Conservation (phyloP, 106 monocot genomes). For the Allium cepa region DNA sequence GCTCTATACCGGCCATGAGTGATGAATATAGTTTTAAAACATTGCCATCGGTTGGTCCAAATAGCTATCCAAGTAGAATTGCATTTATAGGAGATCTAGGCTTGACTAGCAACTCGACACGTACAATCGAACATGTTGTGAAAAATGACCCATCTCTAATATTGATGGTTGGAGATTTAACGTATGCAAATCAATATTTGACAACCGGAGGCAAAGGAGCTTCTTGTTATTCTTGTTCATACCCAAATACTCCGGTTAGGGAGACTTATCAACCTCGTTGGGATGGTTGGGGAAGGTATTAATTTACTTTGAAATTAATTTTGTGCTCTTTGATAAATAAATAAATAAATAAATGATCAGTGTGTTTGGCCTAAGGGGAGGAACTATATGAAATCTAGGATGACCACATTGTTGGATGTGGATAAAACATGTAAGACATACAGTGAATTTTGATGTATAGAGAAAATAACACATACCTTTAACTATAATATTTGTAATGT, state of each 20-base stretch:
- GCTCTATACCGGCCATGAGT: conserved; percentile 54
- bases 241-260: conserved; percentile 71
- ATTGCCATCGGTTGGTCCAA: conserved; percentile 25
- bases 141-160: conserved; percentile 67
- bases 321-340: no score
- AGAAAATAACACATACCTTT: no score
- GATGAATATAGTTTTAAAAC: conserved; percentile 51
- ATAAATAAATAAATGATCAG: no score
- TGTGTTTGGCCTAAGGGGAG: no score
- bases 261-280: conserved; percentile 87
- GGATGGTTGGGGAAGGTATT: conserved; percentile 97
- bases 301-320: neutral
- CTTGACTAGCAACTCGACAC: conserved; percentile 70
- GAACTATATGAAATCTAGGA: no score
- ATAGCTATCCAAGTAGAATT: conserved; percentile 39
- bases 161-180: conserved; percentile 75
- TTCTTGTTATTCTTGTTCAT: conserved; percentile 71
- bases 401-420: no score
- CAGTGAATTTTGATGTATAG: no score
- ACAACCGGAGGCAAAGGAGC: conserved; percentile 80
- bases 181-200: conserved; percentile 77
- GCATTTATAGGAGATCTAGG: conserved; percentile 83
- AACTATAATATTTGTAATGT: no score
- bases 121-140: conserved; percentile 62
- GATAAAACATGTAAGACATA: no score